Evolutionary conservation across 2,329 filamentous ascomycete genomes (phyloP).

Genomic region (Calycina herbarum): DNA sequence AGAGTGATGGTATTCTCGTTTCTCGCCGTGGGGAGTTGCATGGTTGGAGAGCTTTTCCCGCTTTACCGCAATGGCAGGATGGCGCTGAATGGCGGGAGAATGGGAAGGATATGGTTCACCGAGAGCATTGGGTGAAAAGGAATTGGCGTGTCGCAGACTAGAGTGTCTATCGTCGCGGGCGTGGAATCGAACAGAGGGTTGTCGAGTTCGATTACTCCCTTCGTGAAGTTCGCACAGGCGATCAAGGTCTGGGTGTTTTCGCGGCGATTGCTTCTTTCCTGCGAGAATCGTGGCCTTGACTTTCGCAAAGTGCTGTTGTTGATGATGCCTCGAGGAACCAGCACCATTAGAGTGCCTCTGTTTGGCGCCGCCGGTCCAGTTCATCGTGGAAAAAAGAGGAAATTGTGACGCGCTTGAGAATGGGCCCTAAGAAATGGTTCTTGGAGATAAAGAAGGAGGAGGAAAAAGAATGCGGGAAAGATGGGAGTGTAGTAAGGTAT

Average conservation of each 20-base stretch:
- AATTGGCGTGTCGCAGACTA: neutral
- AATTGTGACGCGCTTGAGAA: neutral
- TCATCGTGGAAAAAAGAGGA: slow-evolving; percentile 39
- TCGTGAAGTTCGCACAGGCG: slow-evolving; percentile 15
- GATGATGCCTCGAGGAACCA: slow-evolving; percentile 40
- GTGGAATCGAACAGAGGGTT: neutral
- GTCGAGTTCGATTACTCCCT: slow-evolving; percentile 4
- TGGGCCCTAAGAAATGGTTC: neutral
- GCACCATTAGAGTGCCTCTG: slow-evolving; percentile 43
- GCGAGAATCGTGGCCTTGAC: slow-evolving; percentile 39
- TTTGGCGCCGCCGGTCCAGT: slow-evolving; percentile 51
- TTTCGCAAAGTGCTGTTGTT: slow-evolving; percentile 50
- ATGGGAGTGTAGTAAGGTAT: neutral
- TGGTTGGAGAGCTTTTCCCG: slow-evolving; percentile 21
- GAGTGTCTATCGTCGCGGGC: neutral
- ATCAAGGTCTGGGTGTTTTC: slow-evolving; percentile 27
- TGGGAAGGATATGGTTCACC: neutral
- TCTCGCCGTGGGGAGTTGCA: slow-evolving; percentile 23
- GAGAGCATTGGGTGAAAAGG: neutral
- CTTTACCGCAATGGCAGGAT: slow-evolving; percentile 10
- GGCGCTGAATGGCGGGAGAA: neutral
- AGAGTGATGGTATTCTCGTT: slow-evolving; percentile 19
- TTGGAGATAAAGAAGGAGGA: neutral
- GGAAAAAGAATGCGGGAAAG: neutral
- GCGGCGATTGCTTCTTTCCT: slow-evolving; percentile 37